phyloP scores from a whole-genome alignment of 805 yeast species.

The Zygoascus tannicola region DNA sequence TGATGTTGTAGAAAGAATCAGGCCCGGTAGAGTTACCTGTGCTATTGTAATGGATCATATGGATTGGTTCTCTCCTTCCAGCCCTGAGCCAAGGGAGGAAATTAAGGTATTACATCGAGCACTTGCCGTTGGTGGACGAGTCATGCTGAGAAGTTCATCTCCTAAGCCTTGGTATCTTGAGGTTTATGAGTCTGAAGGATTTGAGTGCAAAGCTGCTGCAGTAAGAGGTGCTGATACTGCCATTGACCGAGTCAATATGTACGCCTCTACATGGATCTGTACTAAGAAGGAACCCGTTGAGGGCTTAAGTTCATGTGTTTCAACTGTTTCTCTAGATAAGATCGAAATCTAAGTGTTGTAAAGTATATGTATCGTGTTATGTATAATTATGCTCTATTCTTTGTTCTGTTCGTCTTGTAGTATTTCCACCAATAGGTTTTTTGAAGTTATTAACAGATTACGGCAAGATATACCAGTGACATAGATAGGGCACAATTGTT shows the following conservation, averaged over 20 bases:
- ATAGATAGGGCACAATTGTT: no score
- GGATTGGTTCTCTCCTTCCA: constrained; percentile 75
- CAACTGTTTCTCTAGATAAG: no score
- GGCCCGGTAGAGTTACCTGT: constrained; percentile 54
- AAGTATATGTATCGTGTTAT: no score
- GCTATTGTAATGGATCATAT: constrained; percentile 85
- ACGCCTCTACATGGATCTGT: constrained; percentile 83
- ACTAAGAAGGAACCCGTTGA: constrained; percentile 38
- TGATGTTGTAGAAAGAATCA: constrained; percentile 62
- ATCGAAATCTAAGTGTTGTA: no score
- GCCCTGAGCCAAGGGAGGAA: constrained; percentile 51
- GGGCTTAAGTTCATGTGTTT: no score
- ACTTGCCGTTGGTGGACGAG: constrained; percentile 59
- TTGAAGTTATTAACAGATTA: no score
- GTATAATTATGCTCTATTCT: no score
- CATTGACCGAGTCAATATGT: constrained; percentile 79
- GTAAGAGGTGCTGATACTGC: constrained; percentile 52
- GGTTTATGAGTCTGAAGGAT: constrained; percentile 59
- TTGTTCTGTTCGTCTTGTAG: no score
- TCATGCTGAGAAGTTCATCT: constrained; percentile 67
- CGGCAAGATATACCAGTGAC: no score
- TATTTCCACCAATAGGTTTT: no score
- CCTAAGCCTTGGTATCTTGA: constrained; percentile 68
- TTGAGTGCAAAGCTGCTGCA: constrained; percentile 59
- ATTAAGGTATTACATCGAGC: constrained; percentile 55